Evolutionary conservation across 2,329 filamentous ascomycete species (phyloP), one percentile per base, ranked within the genome.

Genomic region (Monosporascus sp.): DNA sequence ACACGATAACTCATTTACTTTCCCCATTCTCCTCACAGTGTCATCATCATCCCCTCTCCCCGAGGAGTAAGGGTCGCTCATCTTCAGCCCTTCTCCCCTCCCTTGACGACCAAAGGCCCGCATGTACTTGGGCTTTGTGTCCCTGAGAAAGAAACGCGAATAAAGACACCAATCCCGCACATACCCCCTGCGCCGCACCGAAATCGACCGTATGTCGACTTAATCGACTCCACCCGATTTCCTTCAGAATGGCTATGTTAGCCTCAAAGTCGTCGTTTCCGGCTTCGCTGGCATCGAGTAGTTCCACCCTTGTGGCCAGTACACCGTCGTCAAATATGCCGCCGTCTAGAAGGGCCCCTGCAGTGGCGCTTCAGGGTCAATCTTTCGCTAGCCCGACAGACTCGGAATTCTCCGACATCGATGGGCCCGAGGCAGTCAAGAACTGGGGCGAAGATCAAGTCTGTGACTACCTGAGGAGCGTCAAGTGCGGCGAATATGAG

Each of bases 401-500:
- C 66, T 96, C 91, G 28, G 91, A 96, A 62, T 96, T 96, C 71
- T 94, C 90, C 24, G 91, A 96, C 60, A 80, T 82, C 63, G 90
- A 93, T 61, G 82, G 83, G 35, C 81, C 88, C 51, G 87, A 91
- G 64, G 84, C 86, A 5, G 84, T 89, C 60, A 87, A 86, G 81
- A 87, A 81, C 70, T 97, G 93, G 93, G 87, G 93, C 67, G 94
- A 97, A 74, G 88, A 92, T 61, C 86, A 86, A 61, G 94, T 99
- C 31, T 89, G 88, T 66, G 89, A 96, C 50, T 99, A 96, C 81
- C 79, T 99, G 58, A 82, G 86, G 64, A 91, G 85, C 63, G 92
- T 99, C 68, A 93, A 95, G 67, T 97, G 92, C 68, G 86, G 87
- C 62, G 91, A 97, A 68, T 97, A 99, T 72, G 91, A 96, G 68